A percentile compares a stretch with the other conserved stretches of the same genome.
phyloP scores from a whole-genome alignment of 129 eudicot species.

The Pulicaria dysenterica region DNA sequence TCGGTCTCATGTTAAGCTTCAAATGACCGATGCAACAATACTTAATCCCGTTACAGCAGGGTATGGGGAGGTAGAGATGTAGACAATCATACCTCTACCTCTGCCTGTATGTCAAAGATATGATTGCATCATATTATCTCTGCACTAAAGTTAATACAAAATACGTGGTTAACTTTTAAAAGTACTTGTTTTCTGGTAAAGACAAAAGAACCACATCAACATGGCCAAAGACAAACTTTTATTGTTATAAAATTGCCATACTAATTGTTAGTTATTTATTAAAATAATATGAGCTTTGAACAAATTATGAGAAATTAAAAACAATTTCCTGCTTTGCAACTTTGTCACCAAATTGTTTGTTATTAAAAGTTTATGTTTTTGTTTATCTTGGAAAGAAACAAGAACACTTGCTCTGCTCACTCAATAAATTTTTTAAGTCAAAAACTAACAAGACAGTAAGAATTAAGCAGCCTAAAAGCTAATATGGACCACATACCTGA shows the following conservation, averaged over 20 bases:
- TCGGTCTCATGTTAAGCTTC: constrained; percentile 16
- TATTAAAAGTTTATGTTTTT: background rate
- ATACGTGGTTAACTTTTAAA: constrained; percentile 22
- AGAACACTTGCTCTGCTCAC: background rate
- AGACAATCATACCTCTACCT: too few species aligned
- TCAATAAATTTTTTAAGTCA: background rate
- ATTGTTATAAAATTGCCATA: background rate
- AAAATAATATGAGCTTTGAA: background rate
- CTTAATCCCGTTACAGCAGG: too few species aligned
- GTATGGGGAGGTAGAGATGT: too few species aligned
- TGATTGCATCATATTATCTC: too few species aligned
- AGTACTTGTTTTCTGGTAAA: constrained; percentile 9
- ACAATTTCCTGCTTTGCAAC: background rate
- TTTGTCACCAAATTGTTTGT: constrained; percentile 19
- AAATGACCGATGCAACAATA: constrained; percentile 20
- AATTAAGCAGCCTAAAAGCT: background rate
- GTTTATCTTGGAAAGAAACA: background rate
- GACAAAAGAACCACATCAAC: background rate
- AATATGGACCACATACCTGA: constrained; percentile 50
- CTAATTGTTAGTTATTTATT: constrained; percentile 16
- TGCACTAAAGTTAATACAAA: too few species aligned
- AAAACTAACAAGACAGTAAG: background rate
- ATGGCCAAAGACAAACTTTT: background rate
- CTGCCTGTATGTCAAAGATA: too few species aligned
- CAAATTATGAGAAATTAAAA: background rate